phyloP scores from a whole-genome alignment of 1,284 basidiomycete genomes.

The Afroboletus lepidellus region DNA sequence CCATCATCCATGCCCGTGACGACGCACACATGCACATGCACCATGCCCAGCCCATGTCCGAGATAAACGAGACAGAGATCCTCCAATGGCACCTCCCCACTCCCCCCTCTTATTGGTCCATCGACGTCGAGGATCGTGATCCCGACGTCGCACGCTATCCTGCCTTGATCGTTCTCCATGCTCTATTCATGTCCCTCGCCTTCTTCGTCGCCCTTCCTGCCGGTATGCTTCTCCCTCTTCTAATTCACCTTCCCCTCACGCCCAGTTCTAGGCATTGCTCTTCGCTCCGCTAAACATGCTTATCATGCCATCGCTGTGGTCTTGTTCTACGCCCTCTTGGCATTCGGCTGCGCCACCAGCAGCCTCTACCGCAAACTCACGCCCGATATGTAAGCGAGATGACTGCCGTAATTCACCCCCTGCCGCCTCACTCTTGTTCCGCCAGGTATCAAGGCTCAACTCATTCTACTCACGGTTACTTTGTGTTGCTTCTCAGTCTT shows the following conservation, averaged over 20 bases:
- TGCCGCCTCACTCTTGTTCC: slow-evolving; percentile 13
- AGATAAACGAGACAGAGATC: slow-evolving; percentile 74
- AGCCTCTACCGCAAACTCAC: slow-evolving; percentile 71
- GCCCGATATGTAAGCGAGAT: slow-evolving; percentile 66
- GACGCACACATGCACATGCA: slow-evolving; percentile 45
- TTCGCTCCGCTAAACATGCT: slow-evolving; percentile 70
- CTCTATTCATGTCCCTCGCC: slow-evolving; percentile 64
- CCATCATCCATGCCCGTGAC: slow-evolving; percentile 27
- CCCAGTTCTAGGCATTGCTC: slow-evolving; percentile 57
- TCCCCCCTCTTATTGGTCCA: slow-evolving; percentile 75
- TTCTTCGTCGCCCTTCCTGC: slow-evolving; percentile 76
- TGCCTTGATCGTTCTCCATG: slow-evolving; percentile 66
- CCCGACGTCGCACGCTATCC: slow-evolving; percentile 50
- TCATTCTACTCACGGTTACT: slow-evolving; percentile 65
- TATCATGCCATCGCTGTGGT: slow-evolving; percentile 54
- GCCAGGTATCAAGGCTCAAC: slow-evolving; percentile 65
- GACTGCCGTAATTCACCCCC: slow-evolving; percentile 3
- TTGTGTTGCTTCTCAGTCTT: slow-evolving; percentile 56
- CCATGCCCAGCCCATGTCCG: slow-evolving; percentile 48
- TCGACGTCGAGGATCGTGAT: slow-evolving; percentile 62
- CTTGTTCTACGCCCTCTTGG: slow-evolving; percentile 55
- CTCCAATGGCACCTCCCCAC: slow-evolving; percentile 61
- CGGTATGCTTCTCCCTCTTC: slow-evolving; percentile 44
- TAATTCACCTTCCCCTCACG: not conserved
- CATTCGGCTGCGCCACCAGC: slow-evolving; percentile 62